Percentiles rank a stretch among this genome's conserved stretches.
Evolutionary conservation across 2,329 filamentous ascomycete genomes (phyloP).

Genomic region (Epichloe hybrida): DNA sequence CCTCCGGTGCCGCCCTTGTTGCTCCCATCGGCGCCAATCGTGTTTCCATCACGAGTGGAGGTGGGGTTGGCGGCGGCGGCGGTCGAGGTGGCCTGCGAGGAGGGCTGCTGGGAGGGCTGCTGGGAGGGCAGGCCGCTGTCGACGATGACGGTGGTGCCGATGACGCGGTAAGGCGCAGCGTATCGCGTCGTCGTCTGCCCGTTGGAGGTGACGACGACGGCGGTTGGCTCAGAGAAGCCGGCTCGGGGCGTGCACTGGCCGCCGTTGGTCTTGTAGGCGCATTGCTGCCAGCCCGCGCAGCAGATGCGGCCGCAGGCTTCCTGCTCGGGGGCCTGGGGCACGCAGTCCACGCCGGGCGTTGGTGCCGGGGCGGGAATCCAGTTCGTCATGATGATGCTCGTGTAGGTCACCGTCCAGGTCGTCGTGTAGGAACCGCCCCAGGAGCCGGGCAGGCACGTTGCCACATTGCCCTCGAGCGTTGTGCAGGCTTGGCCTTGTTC

Average conservation of each 20-base stretch:
- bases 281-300: constrained; percentile 58
- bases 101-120: constrained; percentile 26
- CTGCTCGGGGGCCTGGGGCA: constrained; percentile 38
- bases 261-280: constrained; percentile 27
- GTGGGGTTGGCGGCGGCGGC: constrained; percentile 38
- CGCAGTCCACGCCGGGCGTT: constrained; percentile 33
- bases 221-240: constrained; percentile 29
- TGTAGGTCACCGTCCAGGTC: constrained; percentile 50
- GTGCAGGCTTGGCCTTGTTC: constrained; percentile 33
- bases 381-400: constrained; percentile 42
- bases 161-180: too few species aligned
- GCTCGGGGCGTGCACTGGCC: constrained; percentile 46
- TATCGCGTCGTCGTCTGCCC: too few species aligned
- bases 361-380: constrained; percentile 31
- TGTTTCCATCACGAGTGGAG: constrained; percentile 28
- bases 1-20: constrained; percentile 28
- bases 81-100: constrained; percentile 33
- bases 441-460: constrained; percentile 31
- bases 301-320: constrained; percentile 55
- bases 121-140: constrained; percentile 34
- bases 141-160: constrained; percentile 33
- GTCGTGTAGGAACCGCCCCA: constrained; percentile 31
- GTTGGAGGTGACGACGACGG: constrained; percentile 34
- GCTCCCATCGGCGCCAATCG: constrained; percentile 21
- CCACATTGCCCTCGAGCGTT: constrained; percentile 33